Percentiles rank a stretch among this genome's conserved stretches.
Conservation (phyloP, 2,329 filamentous ascomycete genomes). For the Hypomyces perniciosus region DNA sequence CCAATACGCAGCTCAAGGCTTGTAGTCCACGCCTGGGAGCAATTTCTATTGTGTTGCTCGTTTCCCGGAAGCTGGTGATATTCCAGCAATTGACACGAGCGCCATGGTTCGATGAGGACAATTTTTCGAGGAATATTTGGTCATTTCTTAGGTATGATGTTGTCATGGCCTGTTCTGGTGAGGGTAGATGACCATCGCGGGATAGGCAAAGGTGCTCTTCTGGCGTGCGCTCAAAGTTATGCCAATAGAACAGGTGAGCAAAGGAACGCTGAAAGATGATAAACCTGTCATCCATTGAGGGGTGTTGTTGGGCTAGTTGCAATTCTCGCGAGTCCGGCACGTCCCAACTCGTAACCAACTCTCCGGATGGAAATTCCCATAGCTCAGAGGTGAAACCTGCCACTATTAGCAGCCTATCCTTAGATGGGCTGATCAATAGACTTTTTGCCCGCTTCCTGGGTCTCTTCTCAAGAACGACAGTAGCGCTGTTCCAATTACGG, state of each 20-base stretch:
- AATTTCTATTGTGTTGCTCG: neutral
- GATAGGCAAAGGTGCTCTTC: neutral
- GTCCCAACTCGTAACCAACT: neutral
- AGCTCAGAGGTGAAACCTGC: neutral
- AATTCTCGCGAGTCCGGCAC: neutral
- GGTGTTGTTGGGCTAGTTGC: neutral
- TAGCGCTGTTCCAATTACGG: neutral
- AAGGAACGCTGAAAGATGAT: slow-evolving; percentile 1
- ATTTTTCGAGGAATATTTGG: neutral
- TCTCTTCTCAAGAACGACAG: neutral
- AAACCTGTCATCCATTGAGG: neutral
- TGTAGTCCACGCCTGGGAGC: slow-evolving; percentile 1
- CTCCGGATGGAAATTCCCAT: neutral
- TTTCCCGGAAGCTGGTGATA: neutral
- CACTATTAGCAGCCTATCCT: neutral
- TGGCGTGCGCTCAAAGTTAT: neutral
- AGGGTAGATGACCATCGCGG: neutral
- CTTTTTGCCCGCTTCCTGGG: neutral
- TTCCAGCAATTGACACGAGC: slow-evolving; percentile 3
- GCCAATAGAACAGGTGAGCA: slow-evolving; percentile 1
- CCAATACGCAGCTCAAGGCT: neutral
- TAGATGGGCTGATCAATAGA: neutral
- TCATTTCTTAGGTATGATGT: neutral
- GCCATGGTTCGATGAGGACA: neutral
- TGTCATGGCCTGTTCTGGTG: neutral